A percentile compares a stretch with the other conserved stretches of the same genome.
These are phyloP conservation scores for Magnusiomyces tetraspermus DNA, from an alignment of 1,139 yeast genomes.

Conservation along the genomic window DNA sequence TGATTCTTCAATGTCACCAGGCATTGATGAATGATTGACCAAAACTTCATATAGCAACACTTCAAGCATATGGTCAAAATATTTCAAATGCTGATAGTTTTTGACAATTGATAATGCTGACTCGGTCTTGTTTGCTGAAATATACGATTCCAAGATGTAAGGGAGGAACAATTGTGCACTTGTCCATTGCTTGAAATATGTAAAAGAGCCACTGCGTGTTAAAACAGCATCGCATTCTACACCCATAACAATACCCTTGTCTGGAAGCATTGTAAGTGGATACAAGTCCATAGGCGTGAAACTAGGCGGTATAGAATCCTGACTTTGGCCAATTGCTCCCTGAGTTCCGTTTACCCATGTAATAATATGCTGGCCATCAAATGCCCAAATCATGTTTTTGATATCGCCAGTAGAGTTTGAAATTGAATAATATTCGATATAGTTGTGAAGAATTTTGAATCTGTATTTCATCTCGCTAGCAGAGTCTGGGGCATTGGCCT, in stretches of 20 bases:
- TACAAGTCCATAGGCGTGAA: slow-evolving; percentile 32
- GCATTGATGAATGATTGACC: slow-evolving; percentile 20
- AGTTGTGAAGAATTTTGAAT: slow-evolving; percentile 23
- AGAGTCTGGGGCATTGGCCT: slow-evolving; percentile 3
- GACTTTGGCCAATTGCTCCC: slow-evolving; percentile 1
- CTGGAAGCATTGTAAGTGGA: slow-evolving; percentile 34
- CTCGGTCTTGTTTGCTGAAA: slow-evolving; percentile 21
- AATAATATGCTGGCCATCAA: slow-evolving; percentile 35
- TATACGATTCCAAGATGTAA: slow-evolving; percentile 29
- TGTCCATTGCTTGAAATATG: slow-evolving; percentile 30
- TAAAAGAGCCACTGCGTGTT: slow-evolving; percentile 29
- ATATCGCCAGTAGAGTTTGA: slow-evolving; percentile 18
- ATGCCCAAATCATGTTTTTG: slow-evolving; percentile 33
- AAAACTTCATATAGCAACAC: slow-evolving; percentile 36
- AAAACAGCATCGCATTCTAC: slow-evolving; percentile 33
- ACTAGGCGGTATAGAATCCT: slow-evolving; percentile 9
- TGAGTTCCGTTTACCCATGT: slow-evolving; percentile 24
- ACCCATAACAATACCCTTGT: slow-evolving; percentile 35
- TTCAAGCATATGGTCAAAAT: slow-evolving; percentile 43
- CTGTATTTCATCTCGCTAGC: slow-evolving; percentile 16
- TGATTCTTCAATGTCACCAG: not conserved
- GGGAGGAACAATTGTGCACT: slow-evolving; percentile 34
- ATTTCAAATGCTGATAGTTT: slow-evolving; percentile 37
- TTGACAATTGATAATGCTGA: slow-evolving; percentile 30
- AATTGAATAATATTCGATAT: slow-evolving; percentile 25